Conservation (phyloP, 257 asterid species). For the Ehretia macrophylla region DNA sequence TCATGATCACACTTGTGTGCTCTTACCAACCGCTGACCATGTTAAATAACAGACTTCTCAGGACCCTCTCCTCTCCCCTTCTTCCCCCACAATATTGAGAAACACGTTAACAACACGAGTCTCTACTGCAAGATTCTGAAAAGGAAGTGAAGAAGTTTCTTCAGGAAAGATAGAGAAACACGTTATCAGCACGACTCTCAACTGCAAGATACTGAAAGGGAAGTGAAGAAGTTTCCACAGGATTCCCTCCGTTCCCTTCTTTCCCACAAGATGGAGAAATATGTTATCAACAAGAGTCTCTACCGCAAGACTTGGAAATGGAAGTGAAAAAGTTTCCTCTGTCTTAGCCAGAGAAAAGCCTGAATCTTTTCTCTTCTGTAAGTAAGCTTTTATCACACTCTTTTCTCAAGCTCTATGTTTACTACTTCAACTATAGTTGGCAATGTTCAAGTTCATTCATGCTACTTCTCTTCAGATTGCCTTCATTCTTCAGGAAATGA, state of each 20-base stretch:
- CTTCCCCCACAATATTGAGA: too few species aligned
- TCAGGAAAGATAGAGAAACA: too few species aligned
- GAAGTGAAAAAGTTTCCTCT: conserved; percentile 8
- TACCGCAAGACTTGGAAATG: neutral
- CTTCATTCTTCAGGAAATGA: conserved; percentile 7
- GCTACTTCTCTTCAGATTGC: conserved; percentile 9
- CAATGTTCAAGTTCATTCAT: neutral
- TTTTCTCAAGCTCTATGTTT: neutral
- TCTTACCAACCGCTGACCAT: conserved; percentile 53
- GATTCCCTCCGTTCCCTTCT: conserved; percentile 47
- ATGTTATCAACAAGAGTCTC: too few species aligned
- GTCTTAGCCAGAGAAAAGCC: conserved; percentile 15
- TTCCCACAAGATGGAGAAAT: too few species aligned
- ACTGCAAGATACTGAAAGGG: conserved; percentile 3
- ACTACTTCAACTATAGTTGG: conserved; percentile 2
- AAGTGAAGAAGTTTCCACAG: conserved; percentile 14
- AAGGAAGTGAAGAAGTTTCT: conserved; percentile 11
- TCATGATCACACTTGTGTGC: conserved; percentile 53
- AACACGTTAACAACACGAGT: too few species aligned
- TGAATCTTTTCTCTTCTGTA: conserved; percentile 26
- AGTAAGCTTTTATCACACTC: conserved; percentile 17
- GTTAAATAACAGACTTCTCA: conserved; percentile 38
- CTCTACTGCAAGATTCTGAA: neutral
- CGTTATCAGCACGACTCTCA: too few species aligned
- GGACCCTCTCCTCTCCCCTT: conserved; percentile 47